Base-by-base conservation (phyloP, 2,329 filamentous ascomycete species). In the Trichoderma asperellum region DNA sequence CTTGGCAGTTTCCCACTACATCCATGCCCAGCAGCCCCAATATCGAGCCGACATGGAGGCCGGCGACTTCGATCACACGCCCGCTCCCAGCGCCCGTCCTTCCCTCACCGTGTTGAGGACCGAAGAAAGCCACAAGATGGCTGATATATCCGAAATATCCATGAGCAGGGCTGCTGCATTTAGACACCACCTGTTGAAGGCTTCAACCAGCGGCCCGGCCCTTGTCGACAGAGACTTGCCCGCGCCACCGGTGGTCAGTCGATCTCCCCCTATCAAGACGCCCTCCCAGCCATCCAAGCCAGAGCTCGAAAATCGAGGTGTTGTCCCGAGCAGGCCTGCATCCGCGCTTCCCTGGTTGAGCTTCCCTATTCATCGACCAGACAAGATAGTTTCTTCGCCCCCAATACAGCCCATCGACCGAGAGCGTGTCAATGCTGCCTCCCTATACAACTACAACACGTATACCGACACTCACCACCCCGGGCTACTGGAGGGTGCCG, bases 31-130 rank as follows among this genome's bases (percentile, higher is more conserved):
- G 34, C 70, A 73, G 60, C 71, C 72, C 57, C 53, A 68, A 18
- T 69, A 70, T 34, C 68, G 71, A 52, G 60, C 62, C 5, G 68
- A 73, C 37, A 73, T 74, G 69, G 73, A 73, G 14, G 40, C 61
- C 40, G 74, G 73, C n/a, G 74, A 75, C 59, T 79, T 81, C 61
- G 76, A 80, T 68, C 70, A 73, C 24, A 79, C 78, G 24, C 78
- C 79, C 21, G 72, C 75, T n/a, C 75, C 76, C 10, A 80, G 78
- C 58, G 68, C 70, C 34, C 76, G 75, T 18, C 68, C 75, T 18
- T 79, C 77, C 10, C 59, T 78, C 10, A 73, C 75, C 0, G 56
- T 72, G 14, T 59, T 74, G 29, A 71, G 73, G 21, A 27, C 63
- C 3, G 70, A 74, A 11, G 68, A 70, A 10, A 63, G 68, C 14